phyloP scores from a whole-genome alignment of 352 stramenopile species.

The Globisporangium abappressorium region DNA sequence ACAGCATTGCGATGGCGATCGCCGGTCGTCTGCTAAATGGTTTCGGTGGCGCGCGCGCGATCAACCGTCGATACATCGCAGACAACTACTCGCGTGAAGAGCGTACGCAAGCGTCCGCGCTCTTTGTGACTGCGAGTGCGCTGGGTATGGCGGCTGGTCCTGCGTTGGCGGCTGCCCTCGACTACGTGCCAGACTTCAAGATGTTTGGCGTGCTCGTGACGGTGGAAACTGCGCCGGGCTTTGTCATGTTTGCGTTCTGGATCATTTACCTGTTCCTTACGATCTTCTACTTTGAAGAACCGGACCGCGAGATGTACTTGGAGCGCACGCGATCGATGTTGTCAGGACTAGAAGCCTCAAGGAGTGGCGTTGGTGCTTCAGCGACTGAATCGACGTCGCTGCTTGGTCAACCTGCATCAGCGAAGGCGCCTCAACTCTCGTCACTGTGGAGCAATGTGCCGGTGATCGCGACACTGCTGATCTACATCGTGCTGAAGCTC shows the following conservation, averaged over 20 bases:
- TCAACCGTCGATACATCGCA: slow-evolving; percentile 90
- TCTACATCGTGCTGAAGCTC: slow-evolving; percentile 93
- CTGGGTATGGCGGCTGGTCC: slow-evolving; percentile 91
- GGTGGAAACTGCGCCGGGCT: slow-evolving; percentile 88
- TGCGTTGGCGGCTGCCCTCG: slow-evolving; percentile 56
- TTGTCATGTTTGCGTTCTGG: slow-evolving; percentile 87
- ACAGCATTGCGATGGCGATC: slow-evolving; percentile 88
- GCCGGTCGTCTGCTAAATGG: slow-evolving; percentile 90
- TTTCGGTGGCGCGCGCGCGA: slow-evolving; percentile 89
- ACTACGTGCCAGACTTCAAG: slow-evolving; percentile 72
- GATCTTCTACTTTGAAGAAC: slow-evolving; percentile 64
- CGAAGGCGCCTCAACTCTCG: slow-evolving; percentile 24
- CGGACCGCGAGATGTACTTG: slow-evolving; percentile 52
- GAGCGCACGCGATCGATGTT: slow-evolving; percentile 41
- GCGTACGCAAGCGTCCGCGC: slow-evolving; percentile 88
- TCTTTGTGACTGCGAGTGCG: slow-evolving; percentile 92
- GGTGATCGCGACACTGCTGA: slow-evolving; percentile 70
- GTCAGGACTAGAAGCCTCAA: slow-evolving; percentile 24
- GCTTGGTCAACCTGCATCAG: background rate
- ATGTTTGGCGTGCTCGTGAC: slow-evolving; percentile 66
- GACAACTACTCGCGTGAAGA: slow-evolving; percentile 88
- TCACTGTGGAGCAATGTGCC: slow-evolving; percentile 76
- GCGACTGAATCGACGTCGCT: slow-evolving; percentile 12
- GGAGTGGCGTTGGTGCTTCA: background rate
- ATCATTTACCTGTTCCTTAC: slow-evolving; percentile 52